Percentiles rank a stretch among this genome's conserved stretches.
Conservation (phyloP, 2,329 filamentous ascomycete genomes). For the Trichoderma polysporum region DNA sequence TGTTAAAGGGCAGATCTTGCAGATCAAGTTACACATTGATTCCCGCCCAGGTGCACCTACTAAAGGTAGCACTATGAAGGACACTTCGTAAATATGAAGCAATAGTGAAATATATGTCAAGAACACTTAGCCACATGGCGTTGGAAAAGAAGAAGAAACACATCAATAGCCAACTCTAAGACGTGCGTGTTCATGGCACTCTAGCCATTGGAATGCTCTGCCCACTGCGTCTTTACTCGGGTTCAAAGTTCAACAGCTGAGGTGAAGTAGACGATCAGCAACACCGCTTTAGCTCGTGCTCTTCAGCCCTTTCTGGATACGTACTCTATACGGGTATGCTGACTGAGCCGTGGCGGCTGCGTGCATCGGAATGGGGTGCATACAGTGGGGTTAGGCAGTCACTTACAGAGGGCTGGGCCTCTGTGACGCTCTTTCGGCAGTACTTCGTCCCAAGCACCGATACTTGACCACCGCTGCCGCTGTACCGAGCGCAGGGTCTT, state of each 20-base stretch:
- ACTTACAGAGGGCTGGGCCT: slow-evolving; percentile 2
- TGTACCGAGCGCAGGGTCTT: background rate
- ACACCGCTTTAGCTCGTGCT: background rate
- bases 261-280: background rate
- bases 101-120: background rate
- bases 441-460: background rate
- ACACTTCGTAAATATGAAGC: background rate
- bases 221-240: background rate
- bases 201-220: too few relatives aligned
- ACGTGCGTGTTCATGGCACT: background rate
- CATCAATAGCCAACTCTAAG: background rate
- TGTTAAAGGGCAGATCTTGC: background rate
- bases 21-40: background rate
- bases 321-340: background rate
- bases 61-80: background rate
- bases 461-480: background rate
- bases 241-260: background rate
- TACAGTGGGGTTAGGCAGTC: slow-evolving; percentile 11
- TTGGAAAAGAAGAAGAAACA: background rate
- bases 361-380: slow-evolving; percentile 13
- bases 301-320: background rate
- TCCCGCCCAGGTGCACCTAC: too few relatives aligned
- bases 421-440: background rate
- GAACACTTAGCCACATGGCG: background rate
- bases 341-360: background rate